Evolutionary conservation across 169 alveolate genomes (phyloP).

Genomic region (Cryptosporidium ubiquitum): DNA sequence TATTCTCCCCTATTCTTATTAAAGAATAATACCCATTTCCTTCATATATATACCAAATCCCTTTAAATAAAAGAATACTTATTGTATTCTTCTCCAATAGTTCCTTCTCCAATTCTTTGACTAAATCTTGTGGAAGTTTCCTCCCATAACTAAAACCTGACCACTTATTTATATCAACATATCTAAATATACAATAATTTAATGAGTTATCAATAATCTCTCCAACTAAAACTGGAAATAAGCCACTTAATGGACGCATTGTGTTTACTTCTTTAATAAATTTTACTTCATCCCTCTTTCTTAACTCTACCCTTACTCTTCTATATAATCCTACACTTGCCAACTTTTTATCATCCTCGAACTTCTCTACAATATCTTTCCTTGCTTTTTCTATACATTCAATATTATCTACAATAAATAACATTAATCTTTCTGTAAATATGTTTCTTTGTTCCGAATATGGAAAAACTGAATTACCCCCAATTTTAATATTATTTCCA

Average conservation of each 20-base stretch:
- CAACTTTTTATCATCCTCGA: background rate
- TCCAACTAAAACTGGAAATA: conserved; percentile 39
- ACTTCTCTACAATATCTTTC: background rate
- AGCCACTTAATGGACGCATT: conserved; percentile 32
- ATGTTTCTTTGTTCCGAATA: conserved; percentile 44
- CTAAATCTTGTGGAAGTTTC: conserved; percentile 45
- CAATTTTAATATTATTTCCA: background rate
- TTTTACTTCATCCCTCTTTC: background rate
- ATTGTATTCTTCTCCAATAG: background rate
- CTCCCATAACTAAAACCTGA: conserved; percentile 3
- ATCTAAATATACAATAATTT: background rate
- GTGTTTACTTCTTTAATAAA: background rate
- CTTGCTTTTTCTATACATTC: conserved; percentile 35
- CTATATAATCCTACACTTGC: conserved; percentile 27
- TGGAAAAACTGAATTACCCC: conserved; percentile 34
- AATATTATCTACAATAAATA: conserved; percentile 4
- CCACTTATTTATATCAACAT: conserved; percentile 1
- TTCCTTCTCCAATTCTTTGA: conserved; percentile 12
- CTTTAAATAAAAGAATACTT: conserved; percentile 14
- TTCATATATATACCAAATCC: conserved; percentile 63
- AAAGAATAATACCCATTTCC: conserved; percentile 59
- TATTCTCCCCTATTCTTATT: conserved; percentile 28
- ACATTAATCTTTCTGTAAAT: conserved; percentile 13
- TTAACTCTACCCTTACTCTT: conserved; percentile 39
- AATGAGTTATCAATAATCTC: conserved; percentile 1